Base-by-base conservation (phyloP, 768 basidiomycete species). In the Serendipita sp. region DNA sequence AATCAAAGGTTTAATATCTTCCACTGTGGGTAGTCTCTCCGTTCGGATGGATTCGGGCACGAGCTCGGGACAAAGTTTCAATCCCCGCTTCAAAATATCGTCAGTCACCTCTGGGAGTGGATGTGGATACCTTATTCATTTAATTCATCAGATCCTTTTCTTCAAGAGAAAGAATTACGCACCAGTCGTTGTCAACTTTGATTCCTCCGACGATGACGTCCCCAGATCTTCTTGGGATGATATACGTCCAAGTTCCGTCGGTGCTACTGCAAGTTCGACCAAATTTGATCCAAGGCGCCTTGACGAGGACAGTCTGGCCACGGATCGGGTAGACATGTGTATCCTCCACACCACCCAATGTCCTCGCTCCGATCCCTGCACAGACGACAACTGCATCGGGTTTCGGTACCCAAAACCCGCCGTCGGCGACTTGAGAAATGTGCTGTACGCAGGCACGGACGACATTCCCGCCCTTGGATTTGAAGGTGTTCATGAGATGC, bases 391-490 rank as follows among this genome's bases (percentile, higher is more conserved):
- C 69, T 0, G 82, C 87, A 53, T 81, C 79, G 0, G 70, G 69
- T 13, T 2, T 9, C 3, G 65, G 45, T 61, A 65, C 33, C 63
- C 66, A 3, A 82, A 82, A 69, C n/a, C 65, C 65, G 20, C 84
- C 84, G 66, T 84, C 81, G n/a, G 85, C 69, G 20, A 90, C 75
- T 68, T 89, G 83, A 33, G 77, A 73, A 64, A 91, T 78, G 64
- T 90, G 87, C 65, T 84, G 84, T 2, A 90, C 73, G 9, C 78
- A 72, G 2, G 76, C 79, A 1, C 83, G 84, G 3, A 83, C 73
- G 50, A 81, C 74, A 1, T 72, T 72, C 0, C 90, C 90, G n/a
- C 88, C 89, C 0, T 70, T 68, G 0, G 77, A 70, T 16, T 81
- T 71, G 70, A 90, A 84, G 4, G 80, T 81, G 2, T 76, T 67